These are phyloP conservation scores for Diplocarpon mali DNA, from an alignment of 2,329 filamentous ascomycete species.

Conservation along the genomic window DNA sequence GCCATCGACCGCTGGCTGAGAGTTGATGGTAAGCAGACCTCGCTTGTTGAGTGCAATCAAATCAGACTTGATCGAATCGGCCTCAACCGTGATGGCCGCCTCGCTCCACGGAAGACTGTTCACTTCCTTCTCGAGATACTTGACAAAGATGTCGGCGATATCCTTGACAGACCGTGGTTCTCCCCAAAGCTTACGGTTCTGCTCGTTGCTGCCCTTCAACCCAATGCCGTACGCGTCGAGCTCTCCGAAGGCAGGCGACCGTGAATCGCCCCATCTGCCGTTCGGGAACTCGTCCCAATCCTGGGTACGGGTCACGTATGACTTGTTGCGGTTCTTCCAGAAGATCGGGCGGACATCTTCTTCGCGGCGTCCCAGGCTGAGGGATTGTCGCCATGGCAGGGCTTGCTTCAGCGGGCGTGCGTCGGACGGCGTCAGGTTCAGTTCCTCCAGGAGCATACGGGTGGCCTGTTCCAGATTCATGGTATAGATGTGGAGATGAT, in stretches of 20 bases:
- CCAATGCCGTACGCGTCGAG: slow-evolving; percentile 90
- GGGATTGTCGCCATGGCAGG: slow-evolving; percentile 93
- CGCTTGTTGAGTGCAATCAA: slow-evolving; percentile 75
- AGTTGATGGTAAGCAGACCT: slow-evolving; percentile 91
- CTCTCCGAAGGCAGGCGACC: slow-evolving; percentile 92
- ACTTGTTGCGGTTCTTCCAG: slow-evolving; percentile 95
- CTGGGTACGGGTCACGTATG: slow-evolving; percentile 88
- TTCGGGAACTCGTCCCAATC: slow-evolving; percentile 99
- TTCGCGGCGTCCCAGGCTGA: slow-evolving; percentile 75
- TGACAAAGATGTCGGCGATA: slow-evolving; percentile 71
- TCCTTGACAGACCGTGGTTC: slow-evolving; percentile 71
- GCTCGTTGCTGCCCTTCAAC: slow-evolving; percentile 87
- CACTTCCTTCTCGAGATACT: slow-evolving; percentile 71
- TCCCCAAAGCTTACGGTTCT: slow-evolving; percentile 92
- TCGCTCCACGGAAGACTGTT: slow-evolving; percentile 91
- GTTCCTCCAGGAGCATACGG: slow-evolving; percentile 84
- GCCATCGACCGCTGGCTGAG: slow-evolving; percentile 87
- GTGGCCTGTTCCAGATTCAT: slow-evolving; percentile 97
- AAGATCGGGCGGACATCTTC: slow-evolving; percentile 98
- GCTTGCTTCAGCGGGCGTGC: slow-evolving; percentile 74
- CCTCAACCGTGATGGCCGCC: slow-evolving; percentile 71
- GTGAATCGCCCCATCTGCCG: slow-evolving; percentile 93
- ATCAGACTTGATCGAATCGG: slow-evolving; percentile 63
- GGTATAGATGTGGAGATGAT: slow-evolving; percentile 94
- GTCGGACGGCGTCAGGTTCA: slow-evolving; percentile 67